These are phyloP conservation scores for Polymyxa betae DNA, from an alignment of 208 protist genomes.

Conservation along the genomic window DNA sequence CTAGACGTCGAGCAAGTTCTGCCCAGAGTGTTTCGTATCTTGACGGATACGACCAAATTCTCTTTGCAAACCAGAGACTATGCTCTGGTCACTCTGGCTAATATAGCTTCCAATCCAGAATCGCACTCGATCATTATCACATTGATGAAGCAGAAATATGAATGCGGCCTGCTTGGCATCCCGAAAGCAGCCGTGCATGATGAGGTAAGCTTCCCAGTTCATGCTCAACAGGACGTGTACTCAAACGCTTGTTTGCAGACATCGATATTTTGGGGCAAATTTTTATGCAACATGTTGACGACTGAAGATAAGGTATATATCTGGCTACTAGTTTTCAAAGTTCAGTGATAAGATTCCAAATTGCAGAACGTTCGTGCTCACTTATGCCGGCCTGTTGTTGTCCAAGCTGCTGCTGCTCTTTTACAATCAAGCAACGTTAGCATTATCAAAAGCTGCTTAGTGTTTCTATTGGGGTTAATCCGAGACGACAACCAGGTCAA, in stretches of 20 bases:
- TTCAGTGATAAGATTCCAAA: background rate
- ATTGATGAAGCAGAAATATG: background rate
- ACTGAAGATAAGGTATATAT: constrained; percentile 38
- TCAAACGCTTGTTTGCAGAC: background rate
- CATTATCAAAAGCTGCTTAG: constrained; percentile 20
- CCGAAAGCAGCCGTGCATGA: background rate
- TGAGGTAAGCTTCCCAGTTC: background rate
- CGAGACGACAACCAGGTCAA: background rate
- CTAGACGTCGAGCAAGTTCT: background rate
- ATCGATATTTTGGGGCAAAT: background rate
- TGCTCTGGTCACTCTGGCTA: constrained; percentile 27
- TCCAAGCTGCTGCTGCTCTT: background rate
- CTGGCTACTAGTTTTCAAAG: background rate
- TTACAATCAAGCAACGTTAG: background rate
- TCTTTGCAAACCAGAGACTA: background rate
- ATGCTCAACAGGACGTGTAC: background rate
- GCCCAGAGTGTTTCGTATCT: constrained; percentile 11
- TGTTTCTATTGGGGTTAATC: background rate
- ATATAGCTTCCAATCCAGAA: background rate
- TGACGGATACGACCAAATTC: background rate
- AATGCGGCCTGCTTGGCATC: background rate
- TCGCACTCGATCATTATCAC: background rate
- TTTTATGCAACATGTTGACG: constrained; percentile 33
- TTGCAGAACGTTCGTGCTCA: background rate
- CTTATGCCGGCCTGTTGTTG: background rate